phyloP scores from a whole-genome alignment of 2,329 filamentous ascomycete species.

The Claviceps maximensis region DNA sequence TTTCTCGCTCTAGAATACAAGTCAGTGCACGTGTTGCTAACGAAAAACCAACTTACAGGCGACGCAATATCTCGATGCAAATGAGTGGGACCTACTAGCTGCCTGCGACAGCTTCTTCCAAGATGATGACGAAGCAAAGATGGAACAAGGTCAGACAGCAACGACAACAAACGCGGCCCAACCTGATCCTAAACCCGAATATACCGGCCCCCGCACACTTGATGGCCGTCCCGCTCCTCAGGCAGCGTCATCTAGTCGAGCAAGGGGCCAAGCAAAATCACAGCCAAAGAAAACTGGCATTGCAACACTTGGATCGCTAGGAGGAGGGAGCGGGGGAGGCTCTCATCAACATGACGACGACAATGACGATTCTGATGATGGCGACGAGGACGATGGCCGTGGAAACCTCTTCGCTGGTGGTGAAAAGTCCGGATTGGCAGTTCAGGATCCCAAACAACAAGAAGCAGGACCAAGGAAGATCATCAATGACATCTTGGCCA shows the following conservation, averaged over 20 bases:
- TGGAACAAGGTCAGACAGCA: conserved; percentile 20
- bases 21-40: background rate
- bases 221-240: conserved; percentile 46
- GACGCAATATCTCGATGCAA: conserved; percentile 49
- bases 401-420: conserved; percentile 71
- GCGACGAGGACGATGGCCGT: conserved; percentile 43
- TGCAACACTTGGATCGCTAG: conserved; percentile 45
- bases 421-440: conserved; percentile 64
- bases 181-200: conserved; percentile 25
- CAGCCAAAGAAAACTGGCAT: conserved; percentile 46
- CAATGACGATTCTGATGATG: conserved; percentile 41
- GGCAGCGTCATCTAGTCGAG: conserved; percentile 16
- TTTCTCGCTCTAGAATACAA: too few species aligned
- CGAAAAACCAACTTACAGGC: conserved; percentile 35
- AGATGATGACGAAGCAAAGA: conserved; percentile 36
- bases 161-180: background rate
- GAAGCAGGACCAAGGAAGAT: conserved; percentile 39
- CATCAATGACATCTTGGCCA: conserved; percentile 50
- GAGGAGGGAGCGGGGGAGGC: conserved; percentile 21
- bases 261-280: conserved; percentile 21
- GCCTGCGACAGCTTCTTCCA: conserved; percentile 52
- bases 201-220: conserved; percentile 49
- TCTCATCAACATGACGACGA: conserved; percentile 39
- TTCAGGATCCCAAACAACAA: conserved; percentile 43
- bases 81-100: conserved; percentile 51